Percentiles rank a stretch among this genome's conserved stretches.
Evolutionary conservation across 805 yeast species (phyloP).

Genomic region (Torulaspora maleeae): DNA sequence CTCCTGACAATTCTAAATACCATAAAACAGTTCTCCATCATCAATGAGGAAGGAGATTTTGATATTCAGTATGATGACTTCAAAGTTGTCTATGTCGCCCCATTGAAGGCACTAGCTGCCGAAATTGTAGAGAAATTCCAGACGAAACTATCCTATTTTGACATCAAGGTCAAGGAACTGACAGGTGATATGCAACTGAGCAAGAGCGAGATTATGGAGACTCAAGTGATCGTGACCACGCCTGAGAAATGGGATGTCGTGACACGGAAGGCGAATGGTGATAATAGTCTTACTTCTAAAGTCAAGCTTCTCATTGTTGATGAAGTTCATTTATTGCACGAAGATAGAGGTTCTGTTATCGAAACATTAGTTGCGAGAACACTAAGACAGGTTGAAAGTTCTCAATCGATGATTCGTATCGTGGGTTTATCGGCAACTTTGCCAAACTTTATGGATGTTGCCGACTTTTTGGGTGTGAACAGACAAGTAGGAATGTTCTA

Average conservation of each 20-base stretch:
- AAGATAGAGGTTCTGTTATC: constrained; percentile 96
- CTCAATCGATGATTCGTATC: constrained; percentile 91
- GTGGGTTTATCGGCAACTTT: constrained; percentile 91
- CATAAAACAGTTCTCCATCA: constrained; percentile 63
- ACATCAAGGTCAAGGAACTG: constrained; percentile 78
- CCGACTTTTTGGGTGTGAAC: constrained; percentile 90
- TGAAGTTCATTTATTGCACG: constrained; percentile 94
- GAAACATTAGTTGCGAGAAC: constrained; percentile 95
- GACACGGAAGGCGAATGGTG: constrained; percentile 88
- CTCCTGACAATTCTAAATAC: constrained; percentile 73
- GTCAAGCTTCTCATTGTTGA: constrained; percentile 86
- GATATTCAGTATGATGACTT: constrained; percentile 78
- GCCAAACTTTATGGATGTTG: constrained; percentile 89
- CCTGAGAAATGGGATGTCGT: constrained; percentile 99
- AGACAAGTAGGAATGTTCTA: constrained; percentile 88
- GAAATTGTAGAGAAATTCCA: constrained; percentile 91
- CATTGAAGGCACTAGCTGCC: constrained; percentile 90
- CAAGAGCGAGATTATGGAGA: constrained; percentile 67
- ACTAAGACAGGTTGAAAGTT: constrained; percentile 86
- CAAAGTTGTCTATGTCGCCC: constrained; percentile 89
- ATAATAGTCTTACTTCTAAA: constrained; percentile 74
- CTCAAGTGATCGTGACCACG: constrained; percentile 88
- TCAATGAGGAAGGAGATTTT: constrained; percentile 45
- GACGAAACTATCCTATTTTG: constrained; percentile 74
- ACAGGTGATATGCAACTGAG: constrained; percentile 96